Percentiles rank a stretch among this genome's conserved stretches.
These are phyloP conservation scores for Allium cepa DNA, from an alignment of 106 monocot species.

Conservation along the genomic window DNA sequence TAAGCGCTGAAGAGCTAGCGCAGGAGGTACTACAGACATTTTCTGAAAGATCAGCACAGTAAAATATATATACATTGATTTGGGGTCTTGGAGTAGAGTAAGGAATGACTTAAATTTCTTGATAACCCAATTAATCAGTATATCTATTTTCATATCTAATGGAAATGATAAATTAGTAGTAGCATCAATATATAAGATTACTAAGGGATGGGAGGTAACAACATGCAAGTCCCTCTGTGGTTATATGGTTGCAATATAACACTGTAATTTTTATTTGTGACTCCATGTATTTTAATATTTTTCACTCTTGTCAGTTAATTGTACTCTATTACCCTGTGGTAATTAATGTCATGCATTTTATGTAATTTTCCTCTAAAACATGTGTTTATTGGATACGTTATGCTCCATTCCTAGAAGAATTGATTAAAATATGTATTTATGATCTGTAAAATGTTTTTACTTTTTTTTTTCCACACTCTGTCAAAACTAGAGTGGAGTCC, in stretches of 20 bases:
- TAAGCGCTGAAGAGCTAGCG: conserved; percentile 91
- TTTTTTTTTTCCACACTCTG: too few relatives aligned
- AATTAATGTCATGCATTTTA: too few relatives aligned
- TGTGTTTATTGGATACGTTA: too few relatives aligned
- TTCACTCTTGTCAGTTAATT: too few relatives aligned
- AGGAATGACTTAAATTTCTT: conserved; percentile 4
- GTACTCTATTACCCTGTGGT: too few relatives aligned
- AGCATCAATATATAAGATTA: conserved; percentile 3
- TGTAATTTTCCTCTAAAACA: too few relatives aligned
- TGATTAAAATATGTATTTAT: too few relatives aligned
- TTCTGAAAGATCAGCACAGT: conserved; percentile 4
- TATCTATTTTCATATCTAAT: conserved; percentile 1
- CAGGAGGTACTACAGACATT: conserved; percentile 83
- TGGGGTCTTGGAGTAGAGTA: too few relatives aligned
- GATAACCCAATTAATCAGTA: neutral
- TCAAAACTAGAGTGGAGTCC: too few relatives aligned
- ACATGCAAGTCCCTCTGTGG: conserved; percentile 26
- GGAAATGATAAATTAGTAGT: neutral
- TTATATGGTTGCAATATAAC: neutral
- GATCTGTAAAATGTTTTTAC: too few relatives aligned
- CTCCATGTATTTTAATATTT: neutral
- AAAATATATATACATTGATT: too few relatives aligned
- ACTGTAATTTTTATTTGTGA: conserved; percentile 6
- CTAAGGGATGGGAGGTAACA: conserved; percentile 20
- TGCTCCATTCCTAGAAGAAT: too few relatives aligned